Evolutionary conservation across 2,329 filamentous ascomycete genomes (phyloP).

Genomic region (Hymenoscyphus fraxineus): DNA sequence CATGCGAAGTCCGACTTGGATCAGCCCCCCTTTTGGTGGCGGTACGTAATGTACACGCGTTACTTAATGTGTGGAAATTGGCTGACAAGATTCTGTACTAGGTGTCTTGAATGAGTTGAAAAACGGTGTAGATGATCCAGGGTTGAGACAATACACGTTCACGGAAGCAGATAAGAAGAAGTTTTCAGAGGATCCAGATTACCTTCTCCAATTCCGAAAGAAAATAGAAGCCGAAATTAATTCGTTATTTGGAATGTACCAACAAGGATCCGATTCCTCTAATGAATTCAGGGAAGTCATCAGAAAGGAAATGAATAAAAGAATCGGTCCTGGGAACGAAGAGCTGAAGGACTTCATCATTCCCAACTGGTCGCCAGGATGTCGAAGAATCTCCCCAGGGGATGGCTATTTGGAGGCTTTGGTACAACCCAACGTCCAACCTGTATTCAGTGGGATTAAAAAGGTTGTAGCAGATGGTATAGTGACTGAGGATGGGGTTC

Average conservation of each 20-base stretch:
- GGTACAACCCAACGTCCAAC: constrained; percentile 42
- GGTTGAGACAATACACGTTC: constrained; percentile 38
- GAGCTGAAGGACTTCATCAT: constrained; percentile 41
- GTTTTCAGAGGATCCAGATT: constrained; percentile 40
- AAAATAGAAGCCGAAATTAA: constrained; percentile 43
- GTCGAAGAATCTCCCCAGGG: constrained; percentile 40
- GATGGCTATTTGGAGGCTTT: constrained; percentile 43
- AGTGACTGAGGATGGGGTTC: constrained; percentile 40
- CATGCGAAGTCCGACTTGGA: constrained; percentile 24
- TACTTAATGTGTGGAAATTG: neutral
- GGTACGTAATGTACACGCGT: constrained; percentile 12
- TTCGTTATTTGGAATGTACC: constrained; percentile 41
- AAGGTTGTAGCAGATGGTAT: constrained; percentile 44
- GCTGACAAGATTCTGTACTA: constrained; percentile 4
- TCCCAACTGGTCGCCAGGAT: constrained; percentile 42
- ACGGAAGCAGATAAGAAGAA: constrained; percentile 37
- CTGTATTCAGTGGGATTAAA: constrained; percentile 31
- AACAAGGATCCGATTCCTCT: constrained; percentile 40
- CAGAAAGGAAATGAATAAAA: constrained; percentile 41
- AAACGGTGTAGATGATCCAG: constrained; percentile 31
- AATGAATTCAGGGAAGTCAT: constrained; percentile 40
- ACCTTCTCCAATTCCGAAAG: constrained; percentile 42
- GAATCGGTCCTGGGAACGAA: constrained; percentile 41
- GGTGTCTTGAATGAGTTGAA: constrained; percentile 16
- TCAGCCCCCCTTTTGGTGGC: constrained; percentile 23